These are phyloP conservation scores for Lophiotrema nucula DNA, from an alignment of 495 filamentous ascomycete species.

Conservation along the genomic window DNA sequence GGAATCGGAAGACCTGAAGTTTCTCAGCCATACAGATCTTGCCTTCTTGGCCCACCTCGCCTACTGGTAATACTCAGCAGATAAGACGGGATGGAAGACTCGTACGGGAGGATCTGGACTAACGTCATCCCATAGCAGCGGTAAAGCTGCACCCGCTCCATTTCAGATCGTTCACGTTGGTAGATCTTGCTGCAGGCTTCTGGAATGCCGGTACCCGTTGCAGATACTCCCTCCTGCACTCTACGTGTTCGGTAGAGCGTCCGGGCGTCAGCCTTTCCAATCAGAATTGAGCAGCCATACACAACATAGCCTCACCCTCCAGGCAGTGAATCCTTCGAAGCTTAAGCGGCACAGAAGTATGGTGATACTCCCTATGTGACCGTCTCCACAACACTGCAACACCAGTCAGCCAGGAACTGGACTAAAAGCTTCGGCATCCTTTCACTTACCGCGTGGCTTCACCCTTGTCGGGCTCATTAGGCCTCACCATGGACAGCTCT, in stretches of 20 bases:
- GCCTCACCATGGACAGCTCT: not conserved
- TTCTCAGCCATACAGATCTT: too few species aligned
- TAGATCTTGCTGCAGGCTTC: not conserved
- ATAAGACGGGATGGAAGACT: too few species aligned
- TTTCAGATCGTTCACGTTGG: not conserved
- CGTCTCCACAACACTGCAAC: not conserved
- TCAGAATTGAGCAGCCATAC: not conserved
- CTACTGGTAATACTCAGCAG: too few species aligned
- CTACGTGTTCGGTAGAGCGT: not conserved
- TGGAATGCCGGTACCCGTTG: not conserved
- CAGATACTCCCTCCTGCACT: not conserved
- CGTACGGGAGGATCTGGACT: too few species aligned
- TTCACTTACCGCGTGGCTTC: not conserved
- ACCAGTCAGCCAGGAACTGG: not conserved
- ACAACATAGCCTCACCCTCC: slow-evolving; percentile 18
- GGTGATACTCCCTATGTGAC: too few species aligned
- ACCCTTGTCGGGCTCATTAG: not conserved
- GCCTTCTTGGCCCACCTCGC: not conserved
- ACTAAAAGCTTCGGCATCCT: not conserved
- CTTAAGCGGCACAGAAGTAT: slow-evolving; percentile 16
- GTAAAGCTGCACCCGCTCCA: not conserved
- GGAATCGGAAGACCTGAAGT: too few species aligned
- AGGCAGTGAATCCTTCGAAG: slow-evolving; percentile 11
- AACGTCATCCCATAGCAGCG: not conserved
- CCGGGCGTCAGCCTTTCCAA: not conserved